phyloP scores from a whole-genome alignment of 2,329 filamentous ascomycete genomes.

The Verruconis gallopava region DNA sequence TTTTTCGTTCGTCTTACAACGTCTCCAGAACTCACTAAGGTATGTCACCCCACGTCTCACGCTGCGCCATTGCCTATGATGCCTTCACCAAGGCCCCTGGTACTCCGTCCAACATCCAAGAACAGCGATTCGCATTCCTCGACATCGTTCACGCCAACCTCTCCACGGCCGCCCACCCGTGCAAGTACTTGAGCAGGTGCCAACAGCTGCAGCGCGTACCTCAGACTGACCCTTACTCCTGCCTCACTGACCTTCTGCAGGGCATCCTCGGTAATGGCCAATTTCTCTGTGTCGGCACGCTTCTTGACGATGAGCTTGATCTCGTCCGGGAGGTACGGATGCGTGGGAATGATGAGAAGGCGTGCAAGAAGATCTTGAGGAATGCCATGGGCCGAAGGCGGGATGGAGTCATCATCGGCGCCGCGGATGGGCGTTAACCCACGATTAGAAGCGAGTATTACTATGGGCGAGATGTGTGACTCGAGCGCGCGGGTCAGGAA shows the following conservation, averaged over 20 bases:
- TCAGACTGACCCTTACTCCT: conserved; percentile 76
- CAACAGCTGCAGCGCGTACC: conserved; percentile 86
- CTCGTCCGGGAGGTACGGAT: conserved; percentile 75
- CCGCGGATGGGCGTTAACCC: conserved; percentile 88
- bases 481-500: conserved; percentile 98
- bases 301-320: conserved; percentile 86
- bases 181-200: conserved; percentile 85
- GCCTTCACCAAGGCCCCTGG: conserved; percentile 16
- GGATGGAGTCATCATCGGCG: conserved; percentile 44
- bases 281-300: conserved; percentile 67
- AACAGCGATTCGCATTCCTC: conserved; percentile 35
- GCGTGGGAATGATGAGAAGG: conserved; percentile 90
- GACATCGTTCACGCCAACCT: conserved; percentile 42
- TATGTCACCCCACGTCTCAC: too few species aligned
- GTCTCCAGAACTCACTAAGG: too few species aligned
- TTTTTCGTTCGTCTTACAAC: too few species aligned
- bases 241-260: conserved; percentile 78
- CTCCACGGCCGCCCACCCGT: conserved; percentile 45
- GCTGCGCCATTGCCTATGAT: too few species aligned
- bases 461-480: conserved; percentile 86
- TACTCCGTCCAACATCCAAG: conserved; percentile 36
- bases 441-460: conserved; percentile 93
- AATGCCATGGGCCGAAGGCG: conserved; percentile 71
- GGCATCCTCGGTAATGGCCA: conserved; percentile 67
- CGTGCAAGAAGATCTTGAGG: conserved; percentile 87